These are phyloP conservation scores for Rhamnella rubrinervis DNA, from an alignment of 331 rosid species.

Conservation along the genomic window DNA sequence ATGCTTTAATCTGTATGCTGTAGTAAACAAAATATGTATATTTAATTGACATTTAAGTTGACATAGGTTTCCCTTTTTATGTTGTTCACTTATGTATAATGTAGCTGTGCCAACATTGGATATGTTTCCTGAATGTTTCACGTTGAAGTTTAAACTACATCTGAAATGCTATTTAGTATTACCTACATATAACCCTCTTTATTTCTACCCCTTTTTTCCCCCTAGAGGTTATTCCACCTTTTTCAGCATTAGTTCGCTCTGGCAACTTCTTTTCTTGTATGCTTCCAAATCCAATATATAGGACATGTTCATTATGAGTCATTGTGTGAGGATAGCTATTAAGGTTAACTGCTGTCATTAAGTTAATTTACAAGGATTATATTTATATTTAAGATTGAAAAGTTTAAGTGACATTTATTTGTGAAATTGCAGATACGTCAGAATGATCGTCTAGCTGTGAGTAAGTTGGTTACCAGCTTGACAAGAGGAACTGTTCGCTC, in stretches of 20 bases:
- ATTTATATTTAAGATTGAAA: slow-evolving; percentile 11
- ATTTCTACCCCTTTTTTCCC: background rate
- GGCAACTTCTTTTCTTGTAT: background rate
- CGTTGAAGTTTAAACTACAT: background rate
- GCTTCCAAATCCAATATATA: background rate
- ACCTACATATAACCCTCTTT: background rate
- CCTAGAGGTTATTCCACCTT: background rate
- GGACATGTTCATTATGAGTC: background rate
- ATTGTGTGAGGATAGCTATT: background rate
- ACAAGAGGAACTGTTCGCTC: slow-evolving; percentile 92
- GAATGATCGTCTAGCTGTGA: slow-evolving; percentile 94
- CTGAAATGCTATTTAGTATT: too few species aligned
- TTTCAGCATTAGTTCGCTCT: background rate
- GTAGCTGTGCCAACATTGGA: too few species aligned
- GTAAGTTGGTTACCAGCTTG: slow-evolving; percentile 98
- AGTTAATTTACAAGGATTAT: background rate
- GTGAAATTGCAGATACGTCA: slow-evolving; percentile 80
- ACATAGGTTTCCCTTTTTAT: too few species aligned
- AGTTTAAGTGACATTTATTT: slow-evolving; percentile 7
- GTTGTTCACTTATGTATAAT: too few species aligned
- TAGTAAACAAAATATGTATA: too few species aligned
- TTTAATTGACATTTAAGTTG: too few species aligned
- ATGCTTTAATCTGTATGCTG: too few species aligned
- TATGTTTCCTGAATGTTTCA: background rate
- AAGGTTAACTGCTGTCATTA: background rate